A percentile compares a stretch with the other conserved stretches of the same genome.
phyloP scores from a whole-genome alignment of 139 green algal species.

The Monoraphidium neglectum region DNA sequence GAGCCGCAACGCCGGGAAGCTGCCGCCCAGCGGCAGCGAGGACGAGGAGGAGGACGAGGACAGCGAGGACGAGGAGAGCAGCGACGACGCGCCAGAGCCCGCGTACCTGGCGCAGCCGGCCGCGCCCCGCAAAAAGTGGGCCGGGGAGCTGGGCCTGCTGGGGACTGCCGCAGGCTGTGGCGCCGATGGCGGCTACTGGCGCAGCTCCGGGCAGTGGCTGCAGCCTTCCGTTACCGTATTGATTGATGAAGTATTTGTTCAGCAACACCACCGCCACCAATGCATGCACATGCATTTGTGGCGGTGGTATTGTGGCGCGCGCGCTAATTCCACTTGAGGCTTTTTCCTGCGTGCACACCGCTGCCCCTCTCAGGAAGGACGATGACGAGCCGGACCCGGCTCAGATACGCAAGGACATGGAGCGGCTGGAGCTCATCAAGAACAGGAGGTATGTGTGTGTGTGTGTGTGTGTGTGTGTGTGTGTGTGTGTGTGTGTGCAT shows the following conservation, averaged over 20 bases:
- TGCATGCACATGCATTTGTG: too few relatives aligned
- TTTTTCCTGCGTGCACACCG: too few relatives aligned
- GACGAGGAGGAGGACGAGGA: slow-evolving; percentile 48
- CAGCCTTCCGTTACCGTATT: too few relatives aligned
- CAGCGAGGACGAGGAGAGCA: slow-evolving; percentile 24
- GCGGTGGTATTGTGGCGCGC: too few relatives aligned
- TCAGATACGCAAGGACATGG: slow-evolving; percentile 72
- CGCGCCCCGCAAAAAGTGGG: slow-evolving; percentile 47
- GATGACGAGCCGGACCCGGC: slow-evolving; percentile 58
- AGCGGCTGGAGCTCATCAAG: slow-evolving; percentile 72
- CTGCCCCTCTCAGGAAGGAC: slow-evolving; percentile 28
- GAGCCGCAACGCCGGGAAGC: slow-evolving; percentile 56
- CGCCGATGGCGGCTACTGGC: neutral
- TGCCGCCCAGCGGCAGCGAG: slow-evolving; percentile 74
- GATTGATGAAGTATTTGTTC: too few relatives aligned
- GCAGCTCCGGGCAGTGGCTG: too few relatives aligned
- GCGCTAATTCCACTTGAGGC: too few relatives aligned
- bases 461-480: too few relatives aligned
- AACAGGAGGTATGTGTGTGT: slow-evolving; percentile 55
- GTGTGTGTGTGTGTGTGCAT: too few relatives aligned
- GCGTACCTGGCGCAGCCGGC: slow-evolving; percentile 41
- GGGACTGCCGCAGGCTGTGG: too few relatives aligned
- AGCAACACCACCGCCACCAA: too few relatives aligned
- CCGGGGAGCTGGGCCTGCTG: neutral
- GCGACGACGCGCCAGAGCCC: slow-evolving; percentile 23